Evolutionary conservation across 176 grass and related monocot genomes (phyloP), one percentile per base, ranked within the genome.

Genomic region (bread wheat (Triticum aestivum)): DNA sequence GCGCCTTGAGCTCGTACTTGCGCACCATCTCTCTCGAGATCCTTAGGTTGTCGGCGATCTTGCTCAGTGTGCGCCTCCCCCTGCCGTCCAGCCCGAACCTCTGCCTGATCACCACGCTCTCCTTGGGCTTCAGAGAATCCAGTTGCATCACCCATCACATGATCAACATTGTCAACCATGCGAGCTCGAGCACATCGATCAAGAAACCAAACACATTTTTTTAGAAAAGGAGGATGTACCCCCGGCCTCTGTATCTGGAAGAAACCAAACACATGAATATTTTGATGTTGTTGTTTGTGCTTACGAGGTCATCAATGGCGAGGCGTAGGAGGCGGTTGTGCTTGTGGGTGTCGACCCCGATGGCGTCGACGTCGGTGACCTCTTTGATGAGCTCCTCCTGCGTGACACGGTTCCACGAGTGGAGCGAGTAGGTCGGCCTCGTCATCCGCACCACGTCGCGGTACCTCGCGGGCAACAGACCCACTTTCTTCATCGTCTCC

Each of bases 51-150:
- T 91, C 90, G 7, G 90, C 93, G 59, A 98, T 87, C 91, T 98
- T 93, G 69, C 89, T 84, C 30, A 98, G 78, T 0, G 91, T 92
- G n/a, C 96, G 81, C 49, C 87, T 80, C 9, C 96, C 96, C 13
- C 89, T 94, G 29, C 96, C 93, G 44, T 98, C 96, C 20, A 98
- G 87, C 9, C 96, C 96, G 61, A 89, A 98, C 37, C 93, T 90
- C 75, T 98, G 96, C 75, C 96, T 49, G 76, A 98, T 95, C 52
- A 98, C 96, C 79, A 98, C 49, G 75, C 81, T 98, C 86, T 98
- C 96, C 86, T 98, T 98, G 13, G 96, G 96, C 82, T 91, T 98
- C 26, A 98, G 93, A 6, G 96, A 98, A 85, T 98, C 96, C 32
- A 98, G 74, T 93, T 98, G 84, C 75, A 82, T 15, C 15, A 34